These are phyloP conservation scores for Amanita jacksonii DNA, from an alignment of 768 basidiomycete species.

Conservation along the genomic window DNA sequence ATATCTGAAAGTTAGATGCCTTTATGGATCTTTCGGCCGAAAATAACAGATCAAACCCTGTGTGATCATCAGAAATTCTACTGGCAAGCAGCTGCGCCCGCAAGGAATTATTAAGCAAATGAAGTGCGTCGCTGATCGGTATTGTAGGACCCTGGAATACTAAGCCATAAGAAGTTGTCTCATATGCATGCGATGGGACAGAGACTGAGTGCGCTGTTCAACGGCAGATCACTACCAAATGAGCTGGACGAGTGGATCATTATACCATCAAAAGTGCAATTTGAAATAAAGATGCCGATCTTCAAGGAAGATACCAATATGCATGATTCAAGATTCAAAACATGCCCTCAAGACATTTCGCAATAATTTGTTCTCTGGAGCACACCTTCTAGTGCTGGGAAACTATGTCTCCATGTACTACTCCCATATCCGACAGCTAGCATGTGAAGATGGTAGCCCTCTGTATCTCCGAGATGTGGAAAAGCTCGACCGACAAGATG, in stretches of 20 bases:
- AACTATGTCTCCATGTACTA: conserved; percentile 14
- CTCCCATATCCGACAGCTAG: conserved; percentile 14
- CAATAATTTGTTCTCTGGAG: conserved; percentile 25
- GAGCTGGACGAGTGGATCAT: not conserved
- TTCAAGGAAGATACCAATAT: conserved; percentile 14
- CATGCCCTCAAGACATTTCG: conserved; percentile 22
- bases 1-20: too few species aligned
- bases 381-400: conserved; percentile 18
- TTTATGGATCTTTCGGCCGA: too few species aligned
- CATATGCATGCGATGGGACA: conserved; percentile 26
- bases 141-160: too few species aligned
- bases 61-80: too few species aligned
- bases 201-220: conserved; percentile 21
- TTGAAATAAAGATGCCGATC: not conserved
- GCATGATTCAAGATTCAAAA: conserved; percentile 24
- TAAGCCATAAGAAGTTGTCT: too few species aligned
- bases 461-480: conserved; percentile 22
- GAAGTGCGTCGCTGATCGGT: too few species aligned
- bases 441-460: conserved; percentile 12
- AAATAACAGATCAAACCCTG: too few species aligned
- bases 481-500: conserved; percentile 32
- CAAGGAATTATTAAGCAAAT: too few species aligned
- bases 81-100: too few species aligned
- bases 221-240: conserved; percentile 7
- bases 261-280: not conserved